Evolutionary conservation across 1,139 yeast genomes (phyloP).

Genomic region (Lizanozyma gosingica): DNA sequence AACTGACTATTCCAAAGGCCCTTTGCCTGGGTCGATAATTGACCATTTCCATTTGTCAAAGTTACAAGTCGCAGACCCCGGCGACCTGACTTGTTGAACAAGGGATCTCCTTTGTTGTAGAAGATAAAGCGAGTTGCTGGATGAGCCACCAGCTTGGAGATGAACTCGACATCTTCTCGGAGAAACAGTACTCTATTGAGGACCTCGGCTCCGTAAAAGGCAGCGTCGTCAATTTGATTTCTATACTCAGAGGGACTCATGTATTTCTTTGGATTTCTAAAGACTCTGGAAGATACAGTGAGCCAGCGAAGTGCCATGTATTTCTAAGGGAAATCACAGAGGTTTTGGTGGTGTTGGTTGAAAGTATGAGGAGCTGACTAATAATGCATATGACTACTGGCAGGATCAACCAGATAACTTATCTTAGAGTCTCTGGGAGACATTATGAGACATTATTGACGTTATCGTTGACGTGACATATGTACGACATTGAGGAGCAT

Average conservation of each 20-base stretch:
- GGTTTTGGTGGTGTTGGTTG: too few species aligned
- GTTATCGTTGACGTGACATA: too few species aligned
- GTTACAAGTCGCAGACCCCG: slow-evolving; percentile 19
- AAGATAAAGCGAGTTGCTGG: slow-evolving; percentile 51
- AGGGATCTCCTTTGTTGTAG: slow-evolving; percentile 25
- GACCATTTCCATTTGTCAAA: slow-evolving; percentile 26
- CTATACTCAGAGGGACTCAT: background rate
- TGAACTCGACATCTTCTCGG: slow-evolving; percentile 56
- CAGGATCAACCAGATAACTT: too few species aligned
- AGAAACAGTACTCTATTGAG: slow-evolving; percentile 76
- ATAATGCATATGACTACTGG: too few species aligned
- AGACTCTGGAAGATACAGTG: too few species aligned
- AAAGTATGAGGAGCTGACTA: too few species aligned
- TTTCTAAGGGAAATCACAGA: too few species aligned
- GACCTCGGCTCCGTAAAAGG: slow-evolving; percentile 43
- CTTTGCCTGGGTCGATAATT: background rate
- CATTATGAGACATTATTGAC: too few species aligned
- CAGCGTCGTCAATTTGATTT: background rate
- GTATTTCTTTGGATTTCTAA: background rate
- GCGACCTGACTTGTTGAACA: slow-evolving; percentile 21
- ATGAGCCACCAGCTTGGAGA: slow-evolving; percentile 42
- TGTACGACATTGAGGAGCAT: too few species aligned
- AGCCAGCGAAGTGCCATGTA: too few species aligned
- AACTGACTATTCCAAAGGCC: slow-evolving; percentile 2
- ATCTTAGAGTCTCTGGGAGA: too few species aligned